Evolutionary conservation across 1,139 yeast species (phyloP).

Genomic region (Yamadazyma sp.): DNA sequence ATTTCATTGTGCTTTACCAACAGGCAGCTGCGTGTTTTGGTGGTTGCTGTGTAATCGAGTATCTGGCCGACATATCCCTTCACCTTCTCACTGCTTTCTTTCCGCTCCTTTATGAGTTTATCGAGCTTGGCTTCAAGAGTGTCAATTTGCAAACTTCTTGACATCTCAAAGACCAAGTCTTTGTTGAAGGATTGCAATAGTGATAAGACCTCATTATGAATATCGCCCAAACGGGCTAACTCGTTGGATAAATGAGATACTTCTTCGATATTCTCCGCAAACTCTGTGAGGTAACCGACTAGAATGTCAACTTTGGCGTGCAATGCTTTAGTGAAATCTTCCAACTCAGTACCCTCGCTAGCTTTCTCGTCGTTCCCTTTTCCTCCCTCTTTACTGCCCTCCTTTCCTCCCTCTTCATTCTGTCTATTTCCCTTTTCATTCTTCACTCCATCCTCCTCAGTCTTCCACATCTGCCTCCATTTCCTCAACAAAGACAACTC

Average conservation of each 20-base stretch:
- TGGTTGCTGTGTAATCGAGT: not conserved
- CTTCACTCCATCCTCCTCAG: too few relatives aligned
- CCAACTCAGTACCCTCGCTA: too few relatives aligned
- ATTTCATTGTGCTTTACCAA: not conserved
- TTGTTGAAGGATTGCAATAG: constrained; percentile 11
- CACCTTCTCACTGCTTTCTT: not conserved
- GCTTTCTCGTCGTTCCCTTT: too few relatives aligned
- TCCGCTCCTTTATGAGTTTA: constrained; percentile 5
- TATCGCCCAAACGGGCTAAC: not conserved
- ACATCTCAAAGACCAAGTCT: constrained; percentile 8
- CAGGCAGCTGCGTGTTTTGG: not conserved
- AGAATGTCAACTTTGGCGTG: constrained; percentile 8
- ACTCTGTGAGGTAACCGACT: constrained; percentile 7
- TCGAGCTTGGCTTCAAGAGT: constrained; percentile 9
- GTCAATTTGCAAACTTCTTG: constrained; percentile 8
- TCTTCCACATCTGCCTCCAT: constrained; percentile 5
- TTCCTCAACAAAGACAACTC: constrained; percentile 4
- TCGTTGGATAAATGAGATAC: not conserved
- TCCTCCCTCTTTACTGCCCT: too few relatives aligned
- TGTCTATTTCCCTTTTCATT: too few relatives aligned
- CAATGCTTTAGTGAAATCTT: constrained; percentile 9
- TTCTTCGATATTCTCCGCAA: constrained; percentile 7
- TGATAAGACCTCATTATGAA: not conserved
- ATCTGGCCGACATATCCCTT: not conserved
- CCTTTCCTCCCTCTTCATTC: too few relatives aligned